Conservation (phyloP, 2,329 filamentous ascomycete species). For the Fusarium longipes region DNA sequence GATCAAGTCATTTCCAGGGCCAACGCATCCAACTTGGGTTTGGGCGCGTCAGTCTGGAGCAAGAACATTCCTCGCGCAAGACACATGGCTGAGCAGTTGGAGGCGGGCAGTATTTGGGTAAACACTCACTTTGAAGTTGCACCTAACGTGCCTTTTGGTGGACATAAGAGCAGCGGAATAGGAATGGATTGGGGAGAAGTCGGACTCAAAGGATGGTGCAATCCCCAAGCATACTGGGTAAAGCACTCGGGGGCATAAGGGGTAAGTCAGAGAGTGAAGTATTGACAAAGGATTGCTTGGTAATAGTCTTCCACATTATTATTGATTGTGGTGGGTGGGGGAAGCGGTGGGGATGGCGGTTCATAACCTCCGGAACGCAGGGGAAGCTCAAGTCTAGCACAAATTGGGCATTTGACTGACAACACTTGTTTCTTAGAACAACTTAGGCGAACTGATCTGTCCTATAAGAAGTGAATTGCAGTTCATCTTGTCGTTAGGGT, state of each 20-base stretch:
- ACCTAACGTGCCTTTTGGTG: slow-evolving; percentile 58
- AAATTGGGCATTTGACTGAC: neutral
- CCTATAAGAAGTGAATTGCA: neutral
- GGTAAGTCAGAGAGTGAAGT: accelerated
- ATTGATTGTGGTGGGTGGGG: too few relatives aligned
- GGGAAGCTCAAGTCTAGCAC: neutral
- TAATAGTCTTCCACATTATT: too few relatives aligned
- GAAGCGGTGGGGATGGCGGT: neutral
- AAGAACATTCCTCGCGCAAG: slow-evolving; percentile 62
- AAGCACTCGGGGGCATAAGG: neutral
- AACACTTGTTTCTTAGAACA: neutral
- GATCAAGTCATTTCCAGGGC: slow-evolving; percentile 67
- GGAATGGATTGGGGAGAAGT: slow-evolving; percentile 58
- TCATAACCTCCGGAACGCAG: neutral
- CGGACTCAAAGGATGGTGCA: slow-evolving; percentile 32
- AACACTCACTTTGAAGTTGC: slow-evolving; percentile 60
- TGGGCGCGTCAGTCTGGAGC: slow-evolving; percentile 69
- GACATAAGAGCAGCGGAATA: slow-evolving; percentile 63
- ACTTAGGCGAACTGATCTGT: neutral
- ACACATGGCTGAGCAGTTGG: slow-evolving; percentile 63
- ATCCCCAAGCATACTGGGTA: slow-evolving; percentile 9
- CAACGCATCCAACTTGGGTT: slow-evolving; percentile 63
- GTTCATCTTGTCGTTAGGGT: neutral
- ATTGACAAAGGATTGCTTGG: neutral
- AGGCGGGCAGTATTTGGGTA: slow-evolving; percentile 70